These are phyloP conservation scores for Neofusicoccum ribis DNA, from an alignment of 2,329 filamentous ascomycete species.

Conservation along the genomic window DNA sequence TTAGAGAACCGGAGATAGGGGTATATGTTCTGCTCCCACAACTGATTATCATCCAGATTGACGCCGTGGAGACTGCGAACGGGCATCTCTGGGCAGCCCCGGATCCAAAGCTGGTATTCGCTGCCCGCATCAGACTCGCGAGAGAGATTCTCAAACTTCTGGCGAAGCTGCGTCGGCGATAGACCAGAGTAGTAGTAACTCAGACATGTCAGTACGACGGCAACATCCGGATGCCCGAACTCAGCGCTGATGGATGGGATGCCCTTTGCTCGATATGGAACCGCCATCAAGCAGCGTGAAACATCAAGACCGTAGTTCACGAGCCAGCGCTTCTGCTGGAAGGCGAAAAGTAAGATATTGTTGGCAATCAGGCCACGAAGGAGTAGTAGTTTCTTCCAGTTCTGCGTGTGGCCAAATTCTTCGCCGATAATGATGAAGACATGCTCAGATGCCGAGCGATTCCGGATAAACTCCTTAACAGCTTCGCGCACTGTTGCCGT, in stretches of 20 bases:
- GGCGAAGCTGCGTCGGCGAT: conserved; percentile 49
- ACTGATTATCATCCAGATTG: conserved; percentile 47
- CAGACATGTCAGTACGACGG: conserved; percentile 65
- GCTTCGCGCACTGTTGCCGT: conserved; percentile 40
- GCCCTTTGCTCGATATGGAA: conserved; percentile 68
- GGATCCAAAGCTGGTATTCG: conserved; percentile 56
- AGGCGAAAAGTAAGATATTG: conserved; percentile 55
- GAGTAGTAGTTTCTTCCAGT: conserved; percentile 43
- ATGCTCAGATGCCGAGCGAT: conserved; percentile 53
- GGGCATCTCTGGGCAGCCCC: conserved; percentile 38
- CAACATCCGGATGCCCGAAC: conserved; percentile 68
- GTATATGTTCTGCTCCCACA: conserved; percentile 55
- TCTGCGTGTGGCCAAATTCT: conserved; percentile 29
- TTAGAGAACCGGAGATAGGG: conserved; percentile 55
- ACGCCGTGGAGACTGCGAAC: conserved; percentile 30
- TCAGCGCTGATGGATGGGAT: conserved; percentile 63
- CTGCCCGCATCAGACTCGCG: conserved; percentile 53
- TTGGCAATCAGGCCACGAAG: conserved; percentile 58
- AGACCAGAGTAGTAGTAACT: conserved; percentile 68
- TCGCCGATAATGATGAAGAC: conserved; percentile 47
- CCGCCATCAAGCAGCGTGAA: conserved; percentile 38
- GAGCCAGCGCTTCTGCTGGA: conserved; percentile 62
- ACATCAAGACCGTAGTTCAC: conserved; percentile 64
- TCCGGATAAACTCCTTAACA: conserved; percentile 53
- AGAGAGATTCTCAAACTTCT: conserved; percentile 49